phyloP scores from a whole-genome alignment of 352 stramenopile genomes.

The Phytophthora colocasiae region DNA sequence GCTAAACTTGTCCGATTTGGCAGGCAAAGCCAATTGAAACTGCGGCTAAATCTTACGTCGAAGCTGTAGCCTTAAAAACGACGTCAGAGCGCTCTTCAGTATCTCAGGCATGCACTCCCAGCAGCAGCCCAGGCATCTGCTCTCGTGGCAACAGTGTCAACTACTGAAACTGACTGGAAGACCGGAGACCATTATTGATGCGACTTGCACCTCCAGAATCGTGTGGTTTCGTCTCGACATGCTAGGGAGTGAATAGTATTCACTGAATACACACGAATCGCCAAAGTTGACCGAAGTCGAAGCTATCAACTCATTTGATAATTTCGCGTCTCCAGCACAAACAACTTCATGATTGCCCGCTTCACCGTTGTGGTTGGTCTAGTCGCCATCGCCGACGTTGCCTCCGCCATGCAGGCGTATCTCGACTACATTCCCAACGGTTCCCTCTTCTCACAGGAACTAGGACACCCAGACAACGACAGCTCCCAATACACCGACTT shows the following conservation, averaged over 20 bases:
- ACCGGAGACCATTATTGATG: background rate
- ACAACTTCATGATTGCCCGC: conserved; percentile 5
- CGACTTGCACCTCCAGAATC: background rate
- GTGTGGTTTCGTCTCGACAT: background rate
- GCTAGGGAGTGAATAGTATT: background rate
- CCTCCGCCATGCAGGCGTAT: conserved; percentile 13
- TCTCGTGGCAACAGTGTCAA: background rate
- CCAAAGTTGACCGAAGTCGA: background rate
- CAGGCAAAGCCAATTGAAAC: background rate
- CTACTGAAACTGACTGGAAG: background rate
- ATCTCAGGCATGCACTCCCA: conserved; percentile 9
- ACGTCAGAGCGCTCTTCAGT: background rate
- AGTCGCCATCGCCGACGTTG: background rate
- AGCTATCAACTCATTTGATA: background rate
- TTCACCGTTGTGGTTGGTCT: background rate
- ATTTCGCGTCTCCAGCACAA: background rate
- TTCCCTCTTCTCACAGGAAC: conserved; percentile 37
- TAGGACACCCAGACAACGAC: conserved; percentile 40
- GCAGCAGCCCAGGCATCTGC: background rate
- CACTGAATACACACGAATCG: background rate
- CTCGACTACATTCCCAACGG: conserved; percentile 46
- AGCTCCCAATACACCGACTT: conserved; percentile 43
- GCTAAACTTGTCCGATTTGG: background rate
- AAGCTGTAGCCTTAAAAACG: background rate
- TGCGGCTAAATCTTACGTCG: background rate